These are phyloP conservation scores for Phytophthora nicotianae DNA, from an alignment of 352 stramenopile genomes.

Conservation along the genomic window DNA sequence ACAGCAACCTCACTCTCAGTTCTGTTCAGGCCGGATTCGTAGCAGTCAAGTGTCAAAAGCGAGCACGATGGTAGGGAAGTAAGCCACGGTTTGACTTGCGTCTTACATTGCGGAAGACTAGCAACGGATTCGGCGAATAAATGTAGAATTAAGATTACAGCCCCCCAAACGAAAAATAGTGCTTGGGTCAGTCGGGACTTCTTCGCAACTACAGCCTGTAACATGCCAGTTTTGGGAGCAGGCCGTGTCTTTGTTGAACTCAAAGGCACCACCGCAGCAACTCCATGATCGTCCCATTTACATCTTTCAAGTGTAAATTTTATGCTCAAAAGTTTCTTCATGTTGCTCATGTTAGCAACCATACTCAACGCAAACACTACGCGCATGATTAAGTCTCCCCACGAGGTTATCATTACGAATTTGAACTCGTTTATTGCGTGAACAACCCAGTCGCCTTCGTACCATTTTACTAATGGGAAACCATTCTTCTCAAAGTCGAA, in stretches of 20 bases:
- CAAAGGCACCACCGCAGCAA: background rate
- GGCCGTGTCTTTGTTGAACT: background rate
- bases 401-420: constrained; percentile 44
- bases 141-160: constrained; percentile 27
- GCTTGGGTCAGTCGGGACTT: background rate
- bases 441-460: constrained; percentile 22
- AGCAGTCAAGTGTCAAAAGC: constrained; percentile 33
- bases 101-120: constrained; percentile 13
- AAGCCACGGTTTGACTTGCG: constrained; percentile 41
- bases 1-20: constrained; percentile 12
- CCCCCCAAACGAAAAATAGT: constrained; percentile 19
- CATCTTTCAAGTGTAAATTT: background rate
- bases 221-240: background rate
- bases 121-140: constrained; percentile 13
- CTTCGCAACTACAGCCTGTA: background rate
- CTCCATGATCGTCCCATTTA: background rate
- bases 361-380: constrained; percentile 47
- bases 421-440: constrained; percentile 36
- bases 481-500: constrained; percentile 9
- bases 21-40: constrained; percentile 11
- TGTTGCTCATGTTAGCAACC: constrained; percentile 33
- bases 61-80: constrained; percentile 25
- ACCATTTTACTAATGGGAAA: background rate
- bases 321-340: constrained; percentile 35
- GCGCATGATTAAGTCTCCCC: constrained; percentile 34